Conservation (phyloP, 768 basidiomycete species). For the Lactarius pseudohatsudake region DNA sequence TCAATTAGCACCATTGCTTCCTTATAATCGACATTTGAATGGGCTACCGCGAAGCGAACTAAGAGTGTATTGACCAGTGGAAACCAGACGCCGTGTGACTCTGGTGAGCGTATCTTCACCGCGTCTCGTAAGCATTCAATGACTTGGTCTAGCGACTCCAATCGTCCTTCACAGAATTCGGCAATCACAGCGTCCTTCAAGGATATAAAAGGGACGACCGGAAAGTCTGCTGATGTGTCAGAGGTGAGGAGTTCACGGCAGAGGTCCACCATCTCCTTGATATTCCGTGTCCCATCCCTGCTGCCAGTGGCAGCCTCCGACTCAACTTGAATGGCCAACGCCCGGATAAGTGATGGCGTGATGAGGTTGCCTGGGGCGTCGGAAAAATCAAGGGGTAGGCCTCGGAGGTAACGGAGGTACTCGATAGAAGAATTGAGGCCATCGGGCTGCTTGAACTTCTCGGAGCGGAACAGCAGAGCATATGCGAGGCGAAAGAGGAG, state of each 20-base stretch:
- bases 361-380: background rate
- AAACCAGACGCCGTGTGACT: background rate
- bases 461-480: background rate
- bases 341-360: background rate
- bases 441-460: background rate
- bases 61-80: background rate
- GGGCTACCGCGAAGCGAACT: background rate
- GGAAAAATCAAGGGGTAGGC: background rate
- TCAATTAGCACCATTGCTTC: background rate
- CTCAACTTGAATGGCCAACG: background rate
- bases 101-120: background rate
- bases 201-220: background rate
- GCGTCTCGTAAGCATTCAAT: constrained; percentile 1
- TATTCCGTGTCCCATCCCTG: background rate
- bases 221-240: background rate
- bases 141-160: background rate
- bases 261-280: background rate
- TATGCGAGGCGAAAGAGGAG: background rate
- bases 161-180: background rate
- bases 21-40: background rate
- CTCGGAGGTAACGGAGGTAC: background rate
- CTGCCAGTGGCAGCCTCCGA: background rate
- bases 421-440: background rate
- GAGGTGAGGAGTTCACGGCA: constrained; percentile 1
- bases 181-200: background rate